A percentile compares a stretch with the other conserved stretches of the same genome.
Conservation (phyloP, 2,329 filamentous ascomycete genomes). For the Fonsecaea multimorphosa region DNA sequence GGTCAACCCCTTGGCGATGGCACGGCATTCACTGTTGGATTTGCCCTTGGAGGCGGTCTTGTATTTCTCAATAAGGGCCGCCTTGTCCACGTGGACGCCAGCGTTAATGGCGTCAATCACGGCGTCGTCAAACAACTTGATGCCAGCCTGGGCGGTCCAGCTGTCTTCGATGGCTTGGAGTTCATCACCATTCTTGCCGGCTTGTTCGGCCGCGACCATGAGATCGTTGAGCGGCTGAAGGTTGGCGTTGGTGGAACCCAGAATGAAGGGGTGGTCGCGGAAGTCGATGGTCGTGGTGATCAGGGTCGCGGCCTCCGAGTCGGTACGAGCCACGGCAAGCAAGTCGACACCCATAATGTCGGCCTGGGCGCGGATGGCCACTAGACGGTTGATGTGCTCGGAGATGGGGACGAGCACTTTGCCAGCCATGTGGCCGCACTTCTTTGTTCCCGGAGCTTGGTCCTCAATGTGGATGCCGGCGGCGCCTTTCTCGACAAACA, state of each 20-base stretch:
- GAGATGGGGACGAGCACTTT: slow-evolving; percentile 96
- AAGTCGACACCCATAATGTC: slow-evolving; percentile 98
- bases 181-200: slow-evolving; percentile 78
- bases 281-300: slow-evolving; percentile 96
- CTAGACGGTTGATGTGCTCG: slow-evolving; percentile 97
- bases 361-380: slow-evolving; percentile 94
- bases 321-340: slow-evolving; percentile 88
- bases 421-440: slow-evolving; percentile 99
- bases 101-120: slow-evolving; percentile 81
- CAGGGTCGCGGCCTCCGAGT: slow-evolving; percentile 95
- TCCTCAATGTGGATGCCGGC: slow-evolving; percentile 99
- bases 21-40: slow-evolving; percentile 80
- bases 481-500: slow-evolving; percentile 94
- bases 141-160: slow-evolving; percentile 78
- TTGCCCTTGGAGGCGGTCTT: slow-evolving; percentile 74
- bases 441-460: slow-evolving; percentile 97
- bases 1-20: slow-evolving; percentile 75
- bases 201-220: slow-evolving; percentile 82
- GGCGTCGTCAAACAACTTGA: slow-evolving; percentile 90
- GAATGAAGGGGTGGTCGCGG: slow-evolving; percentile 91
- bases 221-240: slow-evolving; percentile 87
- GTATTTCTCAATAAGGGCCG: slow-evolving; percentile 71
- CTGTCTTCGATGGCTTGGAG: slow-evolving; percentile 91
- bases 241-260: slow-evolving; percentile 83
- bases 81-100: slow-evolving; percentile 71